phyloP scores from a whole-genome alignment of 2,329 filamentous ascomycete genomes.

The Colletotrichum sp. region DNA sequence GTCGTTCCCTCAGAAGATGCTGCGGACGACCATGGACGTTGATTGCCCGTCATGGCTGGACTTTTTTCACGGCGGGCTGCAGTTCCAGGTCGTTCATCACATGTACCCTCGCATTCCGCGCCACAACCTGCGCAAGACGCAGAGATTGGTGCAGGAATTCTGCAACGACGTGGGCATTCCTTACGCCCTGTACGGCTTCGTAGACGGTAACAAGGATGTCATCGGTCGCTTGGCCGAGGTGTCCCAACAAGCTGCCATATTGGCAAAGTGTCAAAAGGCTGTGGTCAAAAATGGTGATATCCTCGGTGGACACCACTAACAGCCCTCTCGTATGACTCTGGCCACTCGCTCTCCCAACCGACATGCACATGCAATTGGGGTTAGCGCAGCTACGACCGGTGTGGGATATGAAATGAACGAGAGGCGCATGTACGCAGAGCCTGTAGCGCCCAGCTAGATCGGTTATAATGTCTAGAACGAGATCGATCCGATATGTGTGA shows the following conservation, averaged over 20 bases:
- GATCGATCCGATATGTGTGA: neutral
- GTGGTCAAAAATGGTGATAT: conserved; percentile 38
- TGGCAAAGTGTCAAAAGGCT: conserved; percentile 74
- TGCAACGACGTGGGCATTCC: conserved; percentile 83
- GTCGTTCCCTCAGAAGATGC: conserved; percentile 88
- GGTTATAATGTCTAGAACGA: neutral
- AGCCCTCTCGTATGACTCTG: neutral
- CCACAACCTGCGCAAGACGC: conserved; percentile 79
- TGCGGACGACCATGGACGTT: conserved; percentile 93
- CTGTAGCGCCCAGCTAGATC: neutral
- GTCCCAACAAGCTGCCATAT: conserved; percentile 77
- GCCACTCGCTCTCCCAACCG: neutral
- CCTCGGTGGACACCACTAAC: conserved; percentile 19
- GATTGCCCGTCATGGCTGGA: conserved; percentile 89
- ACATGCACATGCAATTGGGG: neutral
- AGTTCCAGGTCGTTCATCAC: conserved; percentile 91
- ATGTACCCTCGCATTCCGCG: conserved; percentile 83
- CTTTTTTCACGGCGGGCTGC: conserved; percentile 86
- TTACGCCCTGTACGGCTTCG: conserved; percentile 86
- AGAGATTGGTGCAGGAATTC: conserved; percentile 80
- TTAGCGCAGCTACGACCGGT: neutral
- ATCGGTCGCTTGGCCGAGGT: conserved; percentile 80
- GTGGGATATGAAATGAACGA: neutral
- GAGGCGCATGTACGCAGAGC: neutral
- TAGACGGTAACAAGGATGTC: conserved; percentile 82